phyloP scores from a whole-genome alignment of 2,329 filamentous ascomycete species.

The Monosporascus ibericus region DNA sequence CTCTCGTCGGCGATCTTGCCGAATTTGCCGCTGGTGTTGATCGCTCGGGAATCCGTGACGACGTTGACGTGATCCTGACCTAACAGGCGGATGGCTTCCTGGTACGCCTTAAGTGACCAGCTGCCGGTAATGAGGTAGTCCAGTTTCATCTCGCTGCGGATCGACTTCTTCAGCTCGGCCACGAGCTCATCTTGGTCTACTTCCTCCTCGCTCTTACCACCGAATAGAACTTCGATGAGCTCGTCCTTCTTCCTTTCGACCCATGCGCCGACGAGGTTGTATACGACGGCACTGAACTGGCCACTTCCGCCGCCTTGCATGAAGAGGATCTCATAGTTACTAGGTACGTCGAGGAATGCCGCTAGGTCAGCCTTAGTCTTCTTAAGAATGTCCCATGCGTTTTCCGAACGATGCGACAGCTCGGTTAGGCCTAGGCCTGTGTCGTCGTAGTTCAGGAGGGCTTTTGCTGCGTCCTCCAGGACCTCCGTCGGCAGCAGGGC shows the following conservation, averaged over 20 bases:
- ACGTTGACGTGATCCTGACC: constrained; percentile 78
- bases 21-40: constrained; percentile 77
- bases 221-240: constrained; percentile 47
- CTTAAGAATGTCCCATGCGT: constrained; percentile 73
- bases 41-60: constrained; percentile 59
- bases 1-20: constrained; percentile 73
- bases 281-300: constrained; percentile 76
- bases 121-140: constrained; percentile 89
- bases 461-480: constrained; percentile 67
- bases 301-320: constrained; percentile 83
- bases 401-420: constrained; percentile 78
- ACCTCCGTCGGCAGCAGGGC: constrained; percentile 79
- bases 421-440: constrained; percentile 83
- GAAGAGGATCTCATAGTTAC: constrained; percentile 82
- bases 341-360: constrained; percentile 72
- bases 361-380: constrained; percentile 70
- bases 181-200: constrained; percentile 49
- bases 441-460: constrained; percentile 74
- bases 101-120: constrained; percentile 84
- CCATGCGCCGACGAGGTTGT: constrained; percentile 82
- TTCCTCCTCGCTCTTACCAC: constrained; percentile 36
- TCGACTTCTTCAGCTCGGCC: constrained; percentile 54
- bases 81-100: constrained; percentile 73
- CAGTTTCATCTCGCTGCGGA: constrained; percentile 66
- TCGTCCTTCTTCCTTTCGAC: constrained; percentile 60